Evolutionary conservation across 2,329 filamentous ascomycete species (phyloP).

Genomic region (Cladophialophora chaetospira): DNA sequence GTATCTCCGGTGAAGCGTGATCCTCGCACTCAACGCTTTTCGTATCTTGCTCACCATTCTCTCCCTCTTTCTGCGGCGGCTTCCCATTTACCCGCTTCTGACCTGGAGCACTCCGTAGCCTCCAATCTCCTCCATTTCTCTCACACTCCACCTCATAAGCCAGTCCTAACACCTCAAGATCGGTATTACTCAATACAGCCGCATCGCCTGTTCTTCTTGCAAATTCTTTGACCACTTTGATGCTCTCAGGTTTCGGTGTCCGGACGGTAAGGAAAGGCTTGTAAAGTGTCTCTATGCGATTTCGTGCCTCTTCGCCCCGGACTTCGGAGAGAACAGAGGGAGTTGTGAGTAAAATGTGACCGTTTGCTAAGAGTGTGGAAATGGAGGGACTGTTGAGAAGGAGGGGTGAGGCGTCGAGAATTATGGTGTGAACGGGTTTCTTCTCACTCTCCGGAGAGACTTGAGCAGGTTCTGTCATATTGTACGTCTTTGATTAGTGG

Average conservation of each 20-base stretch:
- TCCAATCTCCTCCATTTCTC: slow-evolving; percentile 84
- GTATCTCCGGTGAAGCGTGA: slow-evolving; percentile 22
- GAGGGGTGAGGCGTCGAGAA: slow-evolving; percentile 88
- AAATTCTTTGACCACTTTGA: slow-evolving; percentile 80
- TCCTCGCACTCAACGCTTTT: slow-evolving; percentile 27
- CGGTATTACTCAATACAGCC: slow-evolving; percentile 81
- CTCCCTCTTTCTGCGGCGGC: slow-evolving; percentile 49
- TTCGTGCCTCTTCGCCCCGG: slow-evolving; percentile 75
- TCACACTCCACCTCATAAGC: slow-evolving; percentile 95
- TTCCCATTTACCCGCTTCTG: slow-evolving; percentile 77
- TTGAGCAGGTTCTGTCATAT: slow-evolving; percentile 2
- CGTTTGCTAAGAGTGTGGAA: slow-evolving; percentile 75
- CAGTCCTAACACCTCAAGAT: slow-evolving; percentile 85
- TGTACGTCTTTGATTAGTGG: no score
- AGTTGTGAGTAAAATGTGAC: slow-evolving; percentile 77
- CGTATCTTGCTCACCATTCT: slow-evolving; percentile 28
- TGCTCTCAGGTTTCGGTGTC: slow-evolving; percentile 71
- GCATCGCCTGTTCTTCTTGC: slow-evolving; percentile 87
- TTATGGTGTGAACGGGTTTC: slow-evolving; percentile 78
- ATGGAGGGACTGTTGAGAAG: slow-evolving; percentile 90
- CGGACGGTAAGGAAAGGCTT: slow-evolving; percentile 81
- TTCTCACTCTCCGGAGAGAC: slow-evolving; percentile 18
- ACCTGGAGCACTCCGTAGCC: slow-evolving; percentile 73
- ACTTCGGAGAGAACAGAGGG: slow-evolving; percentile 87
- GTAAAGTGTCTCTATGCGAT: slow-evolving; percentile 79